Evolutionary conservation across 1,284 basidiomycete species (phyloP), one percentile per base, ranked within the genome.

Genomic region (Anthracocystis setariae): DNA sequence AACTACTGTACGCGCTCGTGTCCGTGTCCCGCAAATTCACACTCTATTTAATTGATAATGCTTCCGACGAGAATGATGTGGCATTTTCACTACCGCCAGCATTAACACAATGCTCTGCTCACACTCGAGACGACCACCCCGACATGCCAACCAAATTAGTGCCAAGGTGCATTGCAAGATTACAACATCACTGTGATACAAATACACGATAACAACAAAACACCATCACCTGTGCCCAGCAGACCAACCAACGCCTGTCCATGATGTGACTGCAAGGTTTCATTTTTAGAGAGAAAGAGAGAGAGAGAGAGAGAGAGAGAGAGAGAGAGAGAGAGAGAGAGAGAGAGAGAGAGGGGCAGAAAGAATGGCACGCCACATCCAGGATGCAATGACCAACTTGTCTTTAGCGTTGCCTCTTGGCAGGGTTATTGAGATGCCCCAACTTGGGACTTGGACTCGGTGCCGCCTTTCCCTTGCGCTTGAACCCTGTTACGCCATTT

Each of bases 391-490:
- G 29, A 29, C 29, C n/a, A 29, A 7, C 24, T 3, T 40, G 13
- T 10, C 25, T 32, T 70, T 43, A 72, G 18, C 63, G 49, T 42
- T 65, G 68, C 46, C 69, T 60, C 45, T 72, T 72, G 47, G 52
- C 64, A 12, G 69, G 59, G 25, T 64, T 67, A 37, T 37, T 56
- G 23, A 49, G 50, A 37, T 59, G 56, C 2, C 54, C 48, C 23
- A 67, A 44, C 46, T 72, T 72, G 23, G 69, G 69, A 40, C 69
- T 72, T 21, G 69, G 69, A 32, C 69, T 72, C 1, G 69, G 69
- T 10, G 69, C 69, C 3, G 48, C 53, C 48, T 72, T 72, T 44
- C 59, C 56, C 48, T 67, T 72, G 3, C 69, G 69, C 42, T 72
- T 72, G 25, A 57, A 42, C 8, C 40, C 54, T 5, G 68, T 44